Evolutionary conservation across 2,329 filamentous ascomycete species (phyloP).

Genomic region (Rhynchosporium graminicola): DNA sequence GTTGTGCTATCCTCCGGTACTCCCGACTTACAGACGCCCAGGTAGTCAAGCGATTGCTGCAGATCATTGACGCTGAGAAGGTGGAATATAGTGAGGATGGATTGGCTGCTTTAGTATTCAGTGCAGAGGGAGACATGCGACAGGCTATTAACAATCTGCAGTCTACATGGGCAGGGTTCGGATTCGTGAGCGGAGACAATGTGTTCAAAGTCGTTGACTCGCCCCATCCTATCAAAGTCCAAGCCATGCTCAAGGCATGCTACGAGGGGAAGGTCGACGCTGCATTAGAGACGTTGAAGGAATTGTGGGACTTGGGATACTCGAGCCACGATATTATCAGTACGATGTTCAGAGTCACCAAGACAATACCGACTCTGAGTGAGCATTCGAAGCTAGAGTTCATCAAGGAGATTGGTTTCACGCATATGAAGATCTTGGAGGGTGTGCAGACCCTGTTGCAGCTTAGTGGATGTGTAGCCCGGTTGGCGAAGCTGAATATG

Average conservation of each 20-base stretch:
- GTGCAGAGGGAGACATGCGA: conserved; percentile 96
- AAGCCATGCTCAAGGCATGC: conserved; percentile 97
- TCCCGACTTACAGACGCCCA: conserved; percentile 89
- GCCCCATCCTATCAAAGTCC: conserved; percentile 96
- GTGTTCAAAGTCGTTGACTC: conserved; percentile 98
- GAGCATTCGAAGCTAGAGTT: conserved; percentile 97
- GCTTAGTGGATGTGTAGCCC: conserved; percentile 86
- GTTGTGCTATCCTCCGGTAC: conserved; percentile 94
- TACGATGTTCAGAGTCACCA: conserved; percentile 98
- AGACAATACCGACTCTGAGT: conserved; percentile 87
- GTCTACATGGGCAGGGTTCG: conserved; percentile 89
- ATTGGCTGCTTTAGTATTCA: conserved; percentile 93
- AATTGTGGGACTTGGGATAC: conserved; percentile 93
- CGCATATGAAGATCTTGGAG: conserved; percentile 98
- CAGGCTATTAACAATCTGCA: conserved; percentile 99
- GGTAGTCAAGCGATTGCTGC: conserved; percentile 84
- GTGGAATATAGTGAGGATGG: conserved; percentile 92
- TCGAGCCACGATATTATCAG: conserved; percentile 99
- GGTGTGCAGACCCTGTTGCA: conserved; percentile 94
- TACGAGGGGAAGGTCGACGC: conserved; percentile 89
- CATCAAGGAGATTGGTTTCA: conserved; percentile 98
- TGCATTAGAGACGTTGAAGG: conserved; percentile 81
- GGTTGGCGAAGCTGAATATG: conserved; percentile 96
- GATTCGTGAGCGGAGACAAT: conserved; percentile 95
- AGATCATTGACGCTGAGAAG: conserved; percentile 90